Evolutionary conservation across 1,284 basidiomycete species (phyloP).

Genomic region (Chiua sp.): DNA sequence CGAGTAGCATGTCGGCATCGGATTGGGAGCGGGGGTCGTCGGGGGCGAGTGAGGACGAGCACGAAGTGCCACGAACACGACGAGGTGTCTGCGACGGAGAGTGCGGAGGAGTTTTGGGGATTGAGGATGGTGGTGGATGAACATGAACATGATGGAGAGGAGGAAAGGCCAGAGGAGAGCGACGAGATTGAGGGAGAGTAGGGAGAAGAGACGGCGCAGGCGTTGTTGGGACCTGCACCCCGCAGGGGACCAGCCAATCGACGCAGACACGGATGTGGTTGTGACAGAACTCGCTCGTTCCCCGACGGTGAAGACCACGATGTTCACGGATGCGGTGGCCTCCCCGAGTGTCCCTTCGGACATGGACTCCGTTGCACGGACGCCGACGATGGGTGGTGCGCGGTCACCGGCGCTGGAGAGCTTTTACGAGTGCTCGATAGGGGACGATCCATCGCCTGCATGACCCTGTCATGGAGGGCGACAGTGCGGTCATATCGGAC

Average conservation of each 20-base stretch:
- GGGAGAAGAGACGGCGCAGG: constrained; percentile 35
- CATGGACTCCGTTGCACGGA: constrained; percentile 32
- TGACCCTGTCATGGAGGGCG: constrained; percentile 22
- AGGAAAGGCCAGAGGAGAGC: constrained; percentile 9
- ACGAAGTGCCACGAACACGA: constrained; percentile 12
- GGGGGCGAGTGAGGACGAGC: constrained; percentile 44
- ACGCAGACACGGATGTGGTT: constrained; percentile 9
- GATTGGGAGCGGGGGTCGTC: constrained; percentile 50
- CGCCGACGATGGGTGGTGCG: constrained; percentile 30
- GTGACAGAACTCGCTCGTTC: not conserved
- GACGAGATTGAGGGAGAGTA: constrained; percentile 13
- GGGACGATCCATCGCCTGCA: constrained; percentile 35
- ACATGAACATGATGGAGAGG: constrained; percentile 5
- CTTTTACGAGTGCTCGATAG: constrained; percentile 32
- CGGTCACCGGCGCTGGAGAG: constrained; percentile 33
- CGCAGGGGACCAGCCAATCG: constrained; percentile 4
- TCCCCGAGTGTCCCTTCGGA: constrained; percentile 36
- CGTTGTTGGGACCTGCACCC: constrained; percentile 31
- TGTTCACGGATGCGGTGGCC: constrained; percentile 22
- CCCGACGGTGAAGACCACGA: not conserved
- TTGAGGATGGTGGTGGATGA: constrained; percentile 21
- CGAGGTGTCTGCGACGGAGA: constrained; percentile 26
- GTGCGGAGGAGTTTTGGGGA: constrained; percentile 33
- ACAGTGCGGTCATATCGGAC: not conserved
- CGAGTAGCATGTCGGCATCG: constrained; percentile 53